These are phyloP conservation scores for Novymonas esmeraldas DNA, from an alignment of 208 protist species.

Conservation along the genomic window DNA sequence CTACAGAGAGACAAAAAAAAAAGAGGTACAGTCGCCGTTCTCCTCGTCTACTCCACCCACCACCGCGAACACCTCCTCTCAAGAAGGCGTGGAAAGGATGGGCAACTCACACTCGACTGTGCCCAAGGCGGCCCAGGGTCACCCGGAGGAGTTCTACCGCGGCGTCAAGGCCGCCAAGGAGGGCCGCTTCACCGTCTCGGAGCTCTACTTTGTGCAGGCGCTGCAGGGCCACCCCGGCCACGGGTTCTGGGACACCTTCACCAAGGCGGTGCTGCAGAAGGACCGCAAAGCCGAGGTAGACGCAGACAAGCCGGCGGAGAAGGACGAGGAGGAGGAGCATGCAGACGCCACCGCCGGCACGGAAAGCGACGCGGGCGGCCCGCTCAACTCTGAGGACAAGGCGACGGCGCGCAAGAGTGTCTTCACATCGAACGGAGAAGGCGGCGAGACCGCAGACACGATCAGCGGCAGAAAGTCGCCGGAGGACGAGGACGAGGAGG, in stretches of 20 bases:
- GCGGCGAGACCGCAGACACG: neutral
- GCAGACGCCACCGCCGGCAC: too few relatives aligned
- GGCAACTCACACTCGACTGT: constrained; percentile 4
- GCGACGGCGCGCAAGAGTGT: neutral
- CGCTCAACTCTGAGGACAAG: neutral
- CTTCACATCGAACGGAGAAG: too few relatives aligned
- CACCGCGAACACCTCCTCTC: neutral
- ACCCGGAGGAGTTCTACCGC: constrained; percentile 26
- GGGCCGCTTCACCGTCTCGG: constrained; percentile 17
- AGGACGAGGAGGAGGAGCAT: neutral
- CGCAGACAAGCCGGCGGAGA: neutral
- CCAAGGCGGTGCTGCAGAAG: constrained; percentile 5
- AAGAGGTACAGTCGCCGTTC: neutral
- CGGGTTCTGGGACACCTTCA: constrained; percentile 13
- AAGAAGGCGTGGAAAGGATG: too few relatives aligned
- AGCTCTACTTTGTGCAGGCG: constrained; percentile 31
- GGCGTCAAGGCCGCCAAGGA: constrained; percentile 10
- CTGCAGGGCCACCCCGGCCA: constrained; percentile 16
- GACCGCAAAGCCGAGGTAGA: neutral
- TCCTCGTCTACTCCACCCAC: neutral
- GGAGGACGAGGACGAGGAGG: neutral
- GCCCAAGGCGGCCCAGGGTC: constrained; percentile 5
- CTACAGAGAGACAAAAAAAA: constrained; percentile 1
- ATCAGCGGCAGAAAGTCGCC: neutral
- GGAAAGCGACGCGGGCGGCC: neutral